Base-by-base conservation (phyloP, 305 asterid species). In the Galium porrigens region DNA sequence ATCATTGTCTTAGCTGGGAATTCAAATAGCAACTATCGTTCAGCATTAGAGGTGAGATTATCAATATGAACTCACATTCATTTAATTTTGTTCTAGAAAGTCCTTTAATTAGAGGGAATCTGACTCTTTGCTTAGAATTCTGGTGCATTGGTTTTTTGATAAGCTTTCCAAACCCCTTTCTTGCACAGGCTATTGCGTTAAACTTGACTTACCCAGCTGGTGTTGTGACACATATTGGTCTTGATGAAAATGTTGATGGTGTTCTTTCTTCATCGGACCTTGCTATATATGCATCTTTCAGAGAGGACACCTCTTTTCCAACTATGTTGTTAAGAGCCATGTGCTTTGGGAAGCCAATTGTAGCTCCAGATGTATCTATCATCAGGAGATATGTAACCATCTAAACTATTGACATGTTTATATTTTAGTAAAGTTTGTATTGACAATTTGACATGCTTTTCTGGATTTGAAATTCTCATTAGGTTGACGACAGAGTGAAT, bases 251-350 rank as follows among this genome's bases (percentile, higher is more conserved):
- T 71, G 58, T 68, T 15, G 89, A 85, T 65, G 60, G 48, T 68
- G 70, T 76, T 56, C 73, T 89, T 57, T 72, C 72, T 65, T 72
- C 54, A 62, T 87, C 90, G 64, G 95, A 88, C 81, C 72, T 88
- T 68, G 94, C 86, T 73, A 81, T 94, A 70, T 90, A 90, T 67
- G 89, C 97, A 67, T 86, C 99, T 56, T 87, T 94, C 73, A 86
- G 76, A 1, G 97, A 90, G 51, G 95, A 84, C 69, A 85, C 74
- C 54, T 73, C 88, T 63, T 89, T 94, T 81, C 97, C 97, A 2
- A 80, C 69, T 67, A 77, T 79, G 73, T 79, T 90, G 86, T 84
- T 83, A 68, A 90, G 81, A 82, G 87, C 99, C 57, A 87, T 94
- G 99, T 82, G 89, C 76, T 76, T 81, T 0, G 88, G 72, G 86